A percentile compares a stretch with the other conserved stretches of the same genome.
These are phyloP conservation scores for Diddensiella transvaalensis DNA, from an alignment of 805 yeast species.

Conservation along the genomic window DNA sequence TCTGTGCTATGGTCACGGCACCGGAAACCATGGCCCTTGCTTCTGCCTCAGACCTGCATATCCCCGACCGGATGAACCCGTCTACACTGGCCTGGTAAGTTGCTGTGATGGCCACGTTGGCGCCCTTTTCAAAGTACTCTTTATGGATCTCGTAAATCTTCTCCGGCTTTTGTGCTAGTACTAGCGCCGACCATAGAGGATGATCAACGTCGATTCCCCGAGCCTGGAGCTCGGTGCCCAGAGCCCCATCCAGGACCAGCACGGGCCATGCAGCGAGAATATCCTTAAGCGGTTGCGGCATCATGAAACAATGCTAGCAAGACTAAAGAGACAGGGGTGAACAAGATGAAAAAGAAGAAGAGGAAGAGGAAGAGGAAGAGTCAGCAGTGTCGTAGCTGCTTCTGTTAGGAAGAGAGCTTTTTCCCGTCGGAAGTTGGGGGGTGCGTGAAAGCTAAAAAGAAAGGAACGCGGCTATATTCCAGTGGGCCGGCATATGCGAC, in stretches of 20 bases:
- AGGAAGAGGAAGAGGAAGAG: too few species aligned
- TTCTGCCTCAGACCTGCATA: slow-evolving; percentile 10
- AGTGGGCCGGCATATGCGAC: too few species aligned
- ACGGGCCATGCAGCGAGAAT: not conserved
- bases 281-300: too few species aligned
- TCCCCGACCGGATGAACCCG: slow-evolving; percentile 32
- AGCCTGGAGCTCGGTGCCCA: slow-evolving; percentile 60
- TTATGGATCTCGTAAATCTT: slow-evolving; percentile 46
- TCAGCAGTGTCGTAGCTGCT: too few species aligned
- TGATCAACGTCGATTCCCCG: slow-evolving; percentile 44
- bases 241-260: slow-evolving; percentile 54
- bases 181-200: slow-evolving; percentile 60
- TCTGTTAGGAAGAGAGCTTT: too few species aligned
- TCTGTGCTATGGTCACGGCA: slow-evolving; percentile 28
- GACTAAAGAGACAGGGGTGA: too few species aligned
- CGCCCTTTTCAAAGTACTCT: slow-evolving; percentile 51
- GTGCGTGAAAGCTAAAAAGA: too few species aligned
- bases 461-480: too few species aligned
- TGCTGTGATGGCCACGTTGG: slow-evolving; percentile 51
- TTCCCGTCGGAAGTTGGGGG: too few species aligned
- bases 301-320: too few species aligned
- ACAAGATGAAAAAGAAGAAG: too few species aligned
- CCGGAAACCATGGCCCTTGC: slow-evolving; percentile 14
- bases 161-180: slow-evolving; percentile 43
- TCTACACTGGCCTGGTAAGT: slow-evolving; percentile 57